Conservation (phyloP, 2,329 filamentous ascomycete species). For the Graphium sp. region DNA sequence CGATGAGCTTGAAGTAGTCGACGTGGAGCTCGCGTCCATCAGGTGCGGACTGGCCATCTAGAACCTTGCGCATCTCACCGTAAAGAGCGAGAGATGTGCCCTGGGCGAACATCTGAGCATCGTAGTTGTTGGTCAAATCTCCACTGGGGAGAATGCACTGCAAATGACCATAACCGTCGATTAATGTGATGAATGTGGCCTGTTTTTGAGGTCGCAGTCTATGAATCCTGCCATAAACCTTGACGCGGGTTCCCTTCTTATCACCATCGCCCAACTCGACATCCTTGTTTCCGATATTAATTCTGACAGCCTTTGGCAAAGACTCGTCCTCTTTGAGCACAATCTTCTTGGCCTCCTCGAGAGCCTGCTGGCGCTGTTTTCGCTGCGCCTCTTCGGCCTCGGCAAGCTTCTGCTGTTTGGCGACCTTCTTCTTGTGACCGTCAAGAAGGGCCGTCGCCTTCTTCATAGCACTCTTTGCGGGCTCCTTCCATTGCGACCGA, state of each 20-base stretch:
- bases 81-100: slow-evolving; percentile 77
- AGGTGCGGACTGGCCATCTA: slow-evolving; percentile 60
- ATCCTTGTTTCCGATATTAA: slow-evolving; percentile 59
- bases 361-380: slow-evolving; percentile 46
- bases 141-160: slow-evolving; percentile 68
- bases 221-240: slow-evolving; percentile 71
- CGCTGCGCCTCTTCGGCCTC: slow-evolving; percentile 58
- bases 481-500: slow-evolving; percentile 61
- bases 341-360: slow-evolving; percentile 67
- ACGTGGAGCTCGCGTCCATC: slow-evolving; percentile 78
- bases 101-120: slow-evolving; percentile 68
- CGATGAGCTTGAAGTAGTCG: slow-evolving; percentile 73
- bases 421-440: slow-evolving; percentile 67
- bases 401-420: slow-evolving; percentile 57
- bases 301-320: slow-evolving; percentile 57
- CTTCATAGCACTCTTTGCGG: slow-evolving; percentile 71
- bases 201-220: slow-evolving; percentile 68
- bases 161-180: slow-evolving; percentile 62
- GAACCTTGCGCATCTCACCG: slow-evolving; percentile 72
- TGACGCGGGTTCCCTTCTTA: slow-evolving; percentile 54
- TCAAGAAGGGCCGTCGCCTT: slow-evolving; percentile 64
- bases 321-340: slow-evolving; percentile 50
- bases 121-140: slow-evolving; percentile 78
- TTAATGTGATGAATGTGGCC: slow-evolving; percentile 71
- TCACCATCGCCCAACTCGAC: slow-evolving; percentile 39